A percentile compares a stretch with the other conserved stretches of the same genome.
phyloP scores from a whole-genome alignment of 192 early-diverging fungal species.

The Coemansia sp. region DNA sequence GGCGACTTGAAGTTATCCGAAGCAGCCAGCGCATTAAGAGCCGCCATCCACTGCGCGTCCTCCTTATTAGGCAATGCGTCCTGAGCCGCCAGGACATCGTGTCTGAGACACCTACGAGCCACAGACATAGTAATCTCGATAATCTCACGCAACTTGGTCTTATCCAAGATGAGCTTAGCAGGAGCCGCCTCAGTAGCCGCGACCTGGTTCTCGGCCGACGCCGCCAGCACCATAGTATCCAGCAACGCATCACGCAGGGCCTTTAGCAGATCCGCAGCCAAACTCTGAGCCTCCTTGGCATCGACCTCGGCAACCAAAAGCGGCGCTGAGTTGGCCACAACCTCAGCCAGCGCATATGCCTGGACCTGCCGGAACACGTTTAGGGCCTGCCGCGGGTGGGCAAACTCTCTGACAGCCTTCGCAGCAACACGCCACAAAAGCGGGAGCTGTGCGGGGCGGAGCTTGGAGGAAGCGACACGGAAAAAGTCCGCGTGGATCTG shows the following conservation, averaged over 20 bases:
- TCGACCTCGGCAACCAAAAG: conserved; percentile 8
- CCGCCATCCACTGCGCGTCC: conserved; percentile 26
- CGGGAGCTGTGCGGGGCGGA: conserved; percentile 42
- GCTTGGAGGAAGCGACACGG: conserved; percentile 18
- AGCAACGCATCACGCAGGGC: conserved; percentile 27
- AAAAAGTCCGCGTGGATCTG: conserved; percentile 75
- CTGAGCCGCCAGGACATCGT: conserved; percentile 18
- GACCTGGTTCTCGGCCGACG: conserved; percentile 30
- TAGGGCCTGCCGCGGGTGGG: conserved; percentile 56
- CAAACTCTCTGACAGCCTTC: conserved; percentile 59
- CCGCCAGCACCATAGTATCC: conserved; percentile 27
- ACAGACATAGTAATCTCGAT: conserved; percentile 20
- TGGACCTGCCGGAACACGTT: conserved; percentile 72
- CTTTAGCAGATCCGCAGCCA: conserved; percentile 10
- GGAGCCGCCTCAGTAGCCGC: conserved; percentile 2
- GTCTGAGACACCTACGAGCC: conserved; percentile 15
- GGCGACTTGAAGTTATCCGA: conserved; percentile 23
- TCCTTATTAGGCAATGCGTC: conserved; percentile 7
- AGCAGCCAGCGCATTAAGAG: conserved; percentile 18
- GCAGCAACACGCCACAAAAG: conserved; percentile 69
- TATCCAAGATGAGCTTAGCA: conserved; percentile 26
- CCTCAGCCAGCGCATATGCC: conserved; percentile 56
- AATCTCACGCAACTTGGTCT: conserved; percentile 42
- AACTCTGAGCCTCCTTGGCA: background rate
- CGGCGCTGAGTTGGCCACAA: conserved; percentile 5